phyloP scores from a whole-genome alignment of 768 basidiomycete genomes.

The Harrya chromipes region DNA sequence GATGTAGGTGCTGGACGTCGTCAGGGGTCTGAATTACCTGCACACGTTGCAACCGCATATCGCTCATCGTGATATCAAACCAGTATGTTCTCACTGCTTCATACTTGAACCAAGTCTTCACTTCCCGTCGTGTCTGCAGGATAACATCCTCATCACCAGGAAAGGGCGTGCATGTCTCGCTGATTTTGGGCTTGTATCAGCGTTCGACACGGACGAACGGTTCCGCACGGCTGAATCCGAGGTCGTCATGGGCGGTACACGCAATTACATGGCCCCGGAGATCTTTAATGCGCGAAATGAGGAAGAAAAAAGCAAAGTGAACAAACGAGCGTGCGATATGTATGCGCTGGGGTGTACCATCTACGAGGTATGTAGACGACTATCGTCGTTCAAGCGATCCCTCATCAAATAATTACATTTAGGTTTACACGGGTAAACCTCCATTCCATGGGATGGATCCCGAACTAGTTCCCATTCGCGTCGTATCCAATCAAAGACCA shows the following conservation, averaged over 20 bases:
- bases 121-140: constrained; percentile 28
- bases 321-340: constrained; percentile 35
- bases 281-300: constrained; percentile 2
- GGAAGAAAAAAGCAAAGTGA: constrained; percentile 12
- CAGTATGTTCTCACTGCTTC: constrained; percentile 16
- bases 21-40: constrained; percentile 41
- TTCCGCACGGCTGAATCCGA: constrained; percentile 9
- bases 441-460: constrained; percentile 3
- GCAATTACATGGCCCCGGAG: constrained; percentile 26
- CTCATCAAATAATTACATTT: not conserved
- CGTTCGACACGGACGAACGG: constrained; percentile 16
- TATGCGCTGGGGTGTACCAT: constrained; percentile 42
- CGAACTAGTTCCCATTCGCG: not conserved
- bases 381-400: not conserved
- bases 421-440: constrained; percentile 17
- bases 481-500: constrained; percentile 5
- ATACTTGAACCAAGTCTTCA: not conserved
- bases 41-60: constrained; percentile 40
- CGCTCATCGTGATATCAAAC: constrained; percentile 31
- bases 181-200: constrained; percentile 43
- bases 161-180: constrained; percentile 44
- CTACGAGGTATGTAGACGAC: constrained; percentile 32
- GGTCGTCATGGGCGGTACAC: constrained; percentile 16
- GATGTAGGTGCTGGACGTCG: constrained; percentile 40
- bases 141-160: constrained; percentile 45